phyloP scores from a whole-genome alignment of 1,284 basidiomycete genomes.

The Tylopilus orsonianus region DNA sequence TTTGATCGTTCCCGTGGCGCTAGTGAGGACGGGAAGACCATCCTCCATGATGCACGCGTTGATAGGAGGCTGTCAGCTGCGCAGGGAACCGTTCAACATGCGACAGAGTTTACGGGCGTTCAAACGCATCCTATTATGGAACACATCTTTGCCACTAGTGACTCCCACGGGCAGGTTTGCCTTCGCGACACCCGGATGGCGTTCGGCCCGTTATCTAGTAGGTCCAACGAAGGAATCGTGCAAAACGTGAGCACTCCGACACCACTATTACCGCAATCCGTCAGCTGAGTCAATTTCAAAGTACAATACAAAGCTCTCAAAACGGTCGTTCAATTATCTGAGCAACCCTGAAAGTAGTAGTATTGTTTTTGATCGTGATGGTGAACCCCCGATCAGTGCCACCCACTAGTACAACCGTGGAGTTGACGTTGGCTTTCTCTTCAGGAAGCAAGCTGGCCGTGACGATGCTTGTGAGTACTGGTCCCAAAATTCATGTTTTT shows the following conservation, averaged over 20 bases:
- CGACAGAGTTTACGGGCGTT: conserved; percentile 57
- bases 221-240: conserved; percentile 54
- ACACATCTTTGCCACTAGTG: conserved; percentile 66
- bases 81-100: conserved; percentile 51
- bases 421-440: conserved; percentile 4
- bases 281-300: conserved; percentile 30
- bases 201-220: conserved; percentile 50
- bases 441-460: conserved; percentile 61
- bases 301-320: conserved; percentile 67
- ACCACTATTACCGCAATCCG: conserved; percentile 9
- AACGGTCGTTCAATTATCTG: conserved; percentile 39
- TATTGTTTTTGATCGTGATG: conserved; percentile 61
- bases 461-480: conserved; percentile 55
- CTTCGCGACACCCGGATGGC: conserved; percentile 78
- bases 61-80: conserved; percentile 37
- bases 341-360: conserved; percentile 66
- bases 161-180: conserved; percentile 54
- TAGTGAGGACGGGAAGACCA: conserved; percentile 68
- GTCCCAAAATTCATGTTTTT: not conserved
- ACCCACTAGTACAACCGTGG: conserved; percentile 8
- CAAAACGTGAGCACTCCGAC: conserved; percentile 40
- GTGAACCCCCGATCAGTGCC: conserved; percentile 37
- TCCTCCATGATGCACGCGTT: conserved; percentile 54
- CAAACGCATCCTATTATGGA: conserved; percentile 64
- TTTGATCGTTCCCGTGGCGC: conserved; percentile 16